Evolutionary conservation across 176 grass and related monocot species (phyloP), one percentile per base, ranked within the genome.

Genomic region (Luzula sylvatica): DNA sequence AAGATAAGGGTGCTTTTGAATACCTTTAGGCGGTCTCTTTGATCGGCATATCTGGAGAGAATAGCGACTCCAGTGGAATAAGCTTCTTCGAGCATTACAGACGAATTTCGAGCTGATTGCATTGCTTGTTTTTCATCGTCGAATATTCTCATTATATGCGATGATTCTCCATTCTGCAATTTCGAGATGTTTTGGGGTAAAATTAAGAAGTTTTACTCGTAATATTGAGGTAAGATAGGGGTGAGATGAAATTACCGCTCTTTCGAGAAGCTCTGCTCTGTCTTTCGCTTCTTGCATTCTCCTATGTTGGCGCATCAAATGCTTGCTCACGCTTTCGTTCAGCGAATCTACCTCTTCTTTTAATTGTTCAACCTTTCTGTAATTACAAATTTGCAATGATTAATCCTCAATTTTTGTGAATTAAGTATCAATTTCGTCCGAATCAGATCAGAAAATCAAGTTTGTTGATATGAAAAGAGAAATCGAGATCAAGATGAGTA

Each of bases 21-120:
- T 74, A 98, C 92, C 85, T 98, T 98, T 46, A 98, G 71, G 26
- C 71, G 72, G 42, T 98, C 86, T 76, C 86, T 82, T 73, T 98
- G 92, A 44, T 83, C 86, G 21, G 92, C 50, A 18, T 98, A 98
- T 52, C 86, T 90, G 27, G 83, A 69, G 27, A 98, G 92, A 77
- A 98, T 76, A 43, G 86, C 85, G 2, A 98, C 81, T 20, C 92
- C 92, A 57, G 78, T 80, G 13, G 74, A 49, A 28, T 67, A 90
- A 40, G 92, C 81, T 77, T 98, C 92, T 45, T 98, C 86, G 57
- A 98, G 78, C 75, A 83, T 69, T 4, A 78, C 77, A 8, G 69
- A 75, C 4, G 90, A 98, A 55, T 69, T 87, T 15, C 56, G 85
- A 47, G 92, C 92, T 20, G 92, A 83, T 53, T 90, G 85, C 92